A percentile compares a stretch with the other conserved stretches of the same genome.
phyloP scores from a whole-genome alignment of 306 rosid genomes.

The Lotus japonicus region DNA sequence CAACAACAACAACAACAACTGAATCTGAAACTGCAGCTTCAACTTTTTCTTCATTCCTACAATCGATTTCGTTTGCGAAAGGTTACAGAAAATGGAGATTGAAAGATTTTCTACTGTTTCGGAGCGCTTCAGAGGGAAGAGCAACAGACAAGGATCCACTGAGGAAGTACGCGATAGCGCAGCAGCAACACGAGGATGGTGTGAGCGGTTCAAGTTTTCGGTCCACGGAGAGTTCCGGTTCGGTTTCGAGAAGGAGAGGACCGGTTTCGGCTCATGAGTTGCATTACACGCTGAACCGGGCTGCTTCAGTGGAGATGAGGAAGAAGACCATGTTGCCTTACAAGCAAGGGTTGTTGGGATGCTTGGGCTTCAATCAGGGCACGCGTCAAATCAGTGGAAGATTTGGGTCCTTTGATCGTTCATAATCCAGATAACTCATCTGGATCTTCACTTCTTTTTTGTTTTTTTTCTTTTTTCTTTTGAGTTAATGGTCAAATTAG shows the following conservation, averaged over 20 bases:
- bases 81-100: conserved; percentile 67
- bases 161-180: conserved; percentile 36
- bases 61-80: conserved; percentile 58
- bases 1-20: not conserved
- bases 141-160: conserved; percentile 51
- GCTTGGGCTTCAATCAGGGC: conserved; percentile 67
- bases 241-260: conserved; percentile 57
- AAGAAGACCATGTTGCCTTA: conserved; percentile 86
- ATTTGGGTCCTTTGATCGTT: conserved; percentile 53
- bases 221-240: conserved; percentile 57
- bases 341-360: conserved; percentile 77
- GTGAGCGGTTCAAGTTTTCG: conserved; percentile 65
- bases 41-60: conserved; percentile 36
- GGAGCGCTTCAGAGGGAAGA: conserved; percentile 88
- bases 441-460: not conserved
- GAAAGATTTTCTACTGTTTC: conserved; percentile 62
- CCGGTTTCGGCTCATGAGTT: conserved; percentile 77
- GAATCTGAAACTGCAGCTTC: conserved; percentile 14
- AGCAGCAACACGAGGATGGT: conserved; percentile 33
- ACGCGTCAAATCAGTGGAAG: conserved; percentile 42
- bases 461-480: too few relatives aligned
- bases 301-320: conserved; percentile 82
- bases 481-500: too few relatives aligned
- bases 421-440: conserved; percentile 21
- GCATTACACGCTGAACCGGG: conserved; percentile 84